phyloP scores from a whole-genome alignment of 2,329 filamentous ascomycete species.

The Colletotrichum sp. region DNA sequence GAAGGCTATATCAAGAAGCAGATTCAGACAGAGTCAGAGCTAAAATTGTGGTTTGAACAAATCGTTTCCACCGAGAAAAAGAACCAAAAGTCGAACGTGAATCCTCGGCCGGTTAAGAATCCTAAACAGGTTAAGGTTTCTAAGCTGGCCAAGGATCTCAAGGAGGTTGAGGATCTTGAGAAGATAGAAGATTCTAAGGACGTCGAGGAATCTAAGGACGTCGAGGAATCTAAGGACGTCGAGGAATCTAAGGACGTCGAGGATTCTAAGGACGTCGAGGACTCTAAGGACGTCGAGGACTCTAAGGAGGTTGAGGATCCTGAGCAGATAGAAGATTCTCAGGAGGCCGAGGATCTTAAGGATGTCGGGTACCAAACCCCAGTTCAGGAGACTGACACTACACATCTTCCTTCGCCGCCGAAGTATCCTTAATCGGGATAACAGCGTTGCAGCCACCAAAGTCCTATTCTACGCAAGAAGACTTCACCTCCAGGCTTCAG shows the following conservation, averaged over 20 bases:
- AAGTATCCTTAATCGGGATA: background rate
- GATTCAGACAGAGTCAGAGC: background rate
- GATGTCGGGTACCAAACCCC: background rate
- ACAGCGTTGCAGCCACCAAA: background rate
- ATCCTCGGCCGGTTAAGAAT: background rate
- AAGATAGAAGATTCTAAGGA: background rate
- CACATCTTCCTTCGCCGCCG: background rate
- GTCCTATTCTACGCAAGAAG: background rate
- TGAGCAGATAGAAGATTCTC: background rate
- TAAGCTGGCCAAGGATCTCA: background rate
- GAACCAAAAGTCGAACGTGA: background rate
- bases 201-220: background rate
- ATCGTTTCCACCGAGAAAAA: background rate
- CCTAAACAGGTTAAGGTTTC: background rate
- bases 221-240: background rate
- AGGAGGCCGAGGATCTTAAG: background rate
- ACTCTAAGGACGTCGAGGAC: background rate
- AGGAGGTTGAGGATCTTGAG: background rate
- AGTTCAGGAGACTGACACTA: background rate
- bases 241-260: background rate
- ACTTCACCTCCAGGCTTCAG: background rate
- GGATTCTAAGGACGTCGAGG: background rate
- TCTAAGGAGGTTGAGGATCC: background rate
- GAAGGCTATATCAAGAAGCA: background rate
- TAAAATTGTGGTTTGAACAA: background rate